phyloP scores from a whole-genome alignment of 805 yeast genomes.

The Wickerhamomyces subpelliculosus region DNA sequence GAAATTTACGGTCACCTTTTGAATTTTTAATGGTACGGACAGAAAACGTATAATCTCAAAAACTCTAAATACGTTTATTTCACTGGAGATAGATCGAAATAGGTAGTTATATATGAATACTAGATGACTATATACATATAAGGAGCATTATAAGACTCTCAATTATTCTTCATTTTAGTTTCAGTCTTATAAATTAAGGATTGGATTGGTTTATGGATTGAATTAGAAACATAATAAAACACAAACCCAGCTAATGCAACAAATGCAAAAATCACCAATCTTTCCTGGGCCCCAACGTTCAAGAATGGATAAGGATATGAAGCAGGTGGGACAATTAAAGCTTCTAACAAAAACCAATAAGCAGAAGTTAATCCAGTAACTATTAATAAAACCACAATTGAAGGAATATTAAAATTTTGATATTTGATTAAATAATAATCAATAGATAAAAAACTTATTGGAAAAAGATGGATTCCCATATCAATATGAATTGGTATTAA shows the following conservation, averaged over 20 bases:
- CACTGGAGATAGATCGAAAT: too few species aligned
- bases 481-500: constrained; percentile 46
- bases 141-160: too few species aligned
- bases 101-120: too few species aligned
- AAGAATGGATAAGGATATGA: constrained; percentile 65
- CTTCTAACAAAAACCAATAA: constrained; percentile 49
- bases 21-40: neutral
- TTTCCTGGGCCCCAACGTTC: constrained; percentile 39
- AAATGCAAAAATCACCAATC: constrained; percentile 40
- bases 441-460: constrained; percentile 40
- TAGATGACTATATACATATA: too few species aligned
- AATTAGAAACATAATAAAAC: constrained; percentile 23
- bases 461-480: constrained; percentile 52
- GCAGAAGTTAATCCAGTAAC: constrained; percentile 33
- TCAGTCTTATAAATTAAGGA: neutral
- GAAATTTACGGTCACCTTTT: too few species aligned
- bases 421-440: constrained; percentile 53
- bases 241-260: constrained; percentile 34
- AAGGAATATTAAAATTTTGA: constrained; percentile 30
- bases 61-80: too few species aligned
- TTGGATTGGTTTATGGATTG: constrained; percentile 16
- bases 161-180: neutral
- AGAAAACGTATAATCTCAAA: too few species aligned
- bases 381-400: constrained; percentile 32
- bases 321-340: constrained; percentile 40